Base-by-base conservation (phyloP, 306 rosid genomes). In the Cercis canadensis region DNA sequence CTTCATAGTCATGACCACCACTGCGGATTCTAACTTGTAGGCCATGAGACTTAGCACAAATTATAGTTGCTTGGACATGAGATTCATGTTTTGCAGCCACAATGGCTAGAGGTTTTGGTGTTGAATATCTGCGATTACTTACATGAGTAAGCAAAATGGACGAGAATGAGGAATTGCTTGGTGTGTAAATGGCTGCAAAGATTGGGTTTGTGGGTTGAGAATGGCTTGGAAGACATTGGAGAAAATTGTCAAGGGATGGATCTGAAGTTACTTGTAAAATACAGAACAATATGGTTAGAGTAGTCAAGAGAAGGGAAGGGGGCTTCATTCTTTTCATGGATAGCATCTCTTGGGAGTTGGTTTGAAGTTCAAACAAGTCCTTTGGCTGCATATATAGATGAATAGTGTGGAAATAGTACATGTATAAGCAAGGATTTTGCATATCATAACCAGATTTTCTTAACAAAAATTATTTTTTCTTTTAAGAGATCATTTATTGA, bases 1-100 rank as follows among this genome's bases (percentile, higher is more conserved):
- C 83, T 4, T 78, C 81, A 1, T 59, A 69, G 45, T 82, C 83
- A 14, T 82, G 86, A 19, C 83, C 83, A 8, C 86, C 80, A 13
- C 83, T 78, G 37, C 83, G 68, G 39, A 70, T 74, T 39, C 78
- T 67, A 7, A 78, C 2, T 5, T 82, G 83, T 12, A 82, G 37
- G 19, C 31, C 16, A 49, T 3, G 36, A 4, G 24, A 1, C 19
- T 45, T 77, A 11, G 86, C 74, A 47, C 86, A 82, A 52, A 3
- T 58, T 12, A 82, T 4, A 3, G 86, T 39, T 15, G 29, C 47
- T 10, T 78, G 86, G 3, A 74, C 75, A 2, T 74, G 77, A 1
- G 1, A 2, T 13, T 31, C 69, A 1, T n/a, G 0, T 0, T 4
- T 2, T 0, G 78, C 55, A 4, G 71, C 44, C 32, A 82, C 7